Evolutionary conservation across 371 early-diverging fungal genomes (phyloP).

Genomic region (Paraphysoderma sedebokerense): DNA sequence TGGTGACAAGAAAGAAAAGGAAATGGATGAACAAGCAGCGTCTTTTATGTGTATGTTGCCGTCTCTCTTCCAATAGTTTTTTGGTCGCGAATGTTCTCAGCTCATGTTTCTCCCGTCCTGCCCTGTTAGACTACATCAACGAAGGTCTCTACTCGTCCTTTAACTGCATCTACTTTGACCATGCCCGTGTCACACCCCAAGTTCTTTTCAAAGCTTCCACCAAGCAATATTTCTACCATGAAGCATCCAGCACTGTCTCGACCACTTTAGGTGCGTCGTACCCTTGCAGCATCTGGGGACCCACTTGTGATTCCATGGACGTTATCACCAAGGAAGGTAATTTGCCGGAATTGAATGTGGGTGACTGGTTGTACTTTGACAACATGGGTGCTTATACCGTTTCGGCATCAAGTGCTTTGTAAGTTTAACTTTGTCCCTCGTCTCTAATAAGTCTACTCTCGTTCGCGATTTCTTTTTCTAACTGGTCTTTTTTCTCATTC

Average conservation of each 20-base stretch:
- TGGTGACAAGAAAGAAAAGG: background rate
- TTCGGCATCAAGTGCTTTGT: constrained; percentile 71
- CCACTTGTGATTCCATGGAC: constrained; percentile 96
- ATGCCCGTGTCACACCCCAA: constrained; percentile 55
- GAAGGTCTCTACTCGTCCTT: constrained; percentile 96
- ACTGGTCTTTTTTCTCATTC: constrained; percentile 2
- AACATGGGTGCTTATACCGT: constrained; percentile 95
- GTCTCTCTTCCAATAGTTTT: background rate
- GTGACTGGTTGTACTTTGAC: constrained; percentile 91
- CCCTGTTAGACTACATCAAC: constrained; percentile 58
- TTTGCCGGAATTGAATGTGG: constrained; percentile 73
- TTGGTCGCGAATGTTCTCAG: background rate
- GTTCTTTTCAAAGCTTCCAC: constrained; percentile 33
- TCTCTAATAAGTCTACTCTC: constrained; percentile 2
- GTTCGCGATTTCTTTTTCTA: constrained; percentile 8
- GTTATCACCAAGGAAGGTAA: constrained; percentile 48
- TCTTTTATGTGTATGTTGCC: constrained; percentile 1
- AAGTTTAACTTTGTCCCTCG: constrained; percentile 4
- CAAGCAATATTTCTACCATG: background rate
- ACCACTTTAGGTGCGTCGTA: constrained; percentile 11
- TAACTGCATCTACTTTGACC: constrained; percentile 96
- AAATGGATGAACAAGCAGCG: constrained; percentile 7
- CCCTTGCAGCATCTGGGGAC: constrained; percentile 84
- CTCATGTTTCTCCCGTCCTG: background rate
- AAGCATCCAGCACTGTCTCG: background rate